Base-by-base conservation (phyloP, 805 yeast genomes). In the Kodamaea jinghongensis region DNA sequence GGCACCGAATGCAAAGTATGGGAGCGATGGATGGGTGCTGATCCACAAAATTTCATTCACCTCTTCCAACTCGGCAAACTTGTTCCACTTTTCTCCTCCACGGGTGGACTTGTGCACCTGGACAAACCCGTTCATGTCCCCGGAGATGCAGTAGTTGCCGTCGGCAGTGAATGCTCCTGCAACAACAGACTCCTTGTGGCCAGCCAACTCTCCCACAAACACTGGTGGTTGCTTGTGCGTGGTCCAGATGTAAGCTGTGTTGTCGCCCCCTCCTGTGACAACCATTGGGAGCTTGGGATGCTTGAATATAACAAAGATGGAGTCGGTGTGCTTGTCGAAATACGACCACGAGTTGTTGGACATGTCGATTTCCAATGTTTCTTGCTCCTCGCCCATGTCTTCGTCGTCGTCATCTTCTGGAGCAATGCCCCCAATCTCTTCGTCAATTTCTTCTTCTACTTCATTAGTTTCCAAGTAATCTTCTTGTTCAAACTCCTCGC, bases 181-280 rank as follows among this genome's bases (percentile, higher is more conserved):
- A 37, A 88, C 76, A 3, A 93, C 93, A 23, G 95, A 84, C 60
- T 93, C 99, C 29, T 82, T 82, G 63, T 87, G 95, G 14, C 91
- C 95, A 38, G 69, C 68, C 43, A 93, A 67, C 52, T 85, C 81
- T 28, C 85, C 81, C 2, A 88, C 90, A 42, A 85, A 71, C 46
- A 81, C 78, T 8, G 96, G 87, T 23, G 96, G 96, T 44, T 78
- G 80, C 2, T 87, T 73, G 61, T 88, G 95, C 1, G 95, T 83
- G 3, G 96, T 88, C 98, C 98, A 93, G 52, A 93, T 58, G 58
- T 79, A 86, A 1, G 90, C 96, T 17, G 78, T 70, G 60, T 91
- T 82, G 61, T 93, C 99, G 43, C 96, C 98, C 30, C 96, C 98
- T 22, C 99, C 99, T 15, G 91, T 76, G n/a, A 82, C 83, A 6